Base-by-base conservation (phyloP, 148 eudicot species). In the Vaccinium vitisidaea region DNA sequence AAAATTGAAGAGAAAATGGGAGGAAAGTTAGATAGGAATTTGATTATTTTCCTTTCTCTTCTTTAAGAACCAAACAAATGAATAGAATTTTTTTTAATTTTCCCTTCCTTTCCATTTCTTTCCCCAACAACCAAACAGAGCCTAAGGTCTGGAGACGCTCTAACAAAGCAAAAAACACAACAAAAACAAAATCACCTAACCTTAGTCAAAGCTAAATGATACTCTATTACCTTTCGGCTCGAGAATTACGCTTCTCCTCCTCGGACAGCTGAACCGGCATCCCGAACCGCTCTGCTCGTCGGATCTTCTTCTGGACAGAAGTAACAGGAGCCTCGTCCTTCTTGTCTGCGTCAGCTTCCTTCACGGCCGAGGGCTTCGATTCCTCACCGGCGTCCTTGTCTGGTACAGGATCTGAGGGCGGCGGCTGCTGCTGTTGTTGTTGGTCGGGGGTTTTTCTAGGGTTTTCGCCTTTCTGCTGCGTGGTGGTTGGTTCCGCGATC, bases 281-380 rank as follows among this genome's bases (percentile, higher is more conserved):
- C 23, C 98, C 98, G 74, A 95, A 95, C 32, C 98, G 87, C 85
- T 95, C 98, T 13, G 98, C 98, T 30, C 98, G 86, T 78, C 90
- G 91, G 82, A 90, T 85, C 92, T 93, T 95, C 94, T 87, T 95
- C 90, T 91, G 89, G 52, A 87, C 82, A 85, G 82, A 88, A 61
- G 89, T 77, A 30, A 80, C 88, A 2, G 46, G 46, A 43, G 88
- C 23, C 8, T 56, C 89, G 70, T 70, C 86, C 32, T 32, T 86
- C 49, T 67, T 77, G 78, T 14, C 53, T 30, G 12, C 80, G 75
- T 63, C 58, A 52, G 69, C 46, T 30, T 71, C 84, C 58, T 81
- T 84, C 50, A 80, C 84, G 13, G 89, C 80, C 32, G 67, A 25
- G 27, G 43, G 75, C 70, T 90, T 92, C 82, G 89, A 69, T 11